Conservation (phyloP, 2,329 filamentous ascomycete genomes). For the Fusarium solani-melongenae region DNA sequence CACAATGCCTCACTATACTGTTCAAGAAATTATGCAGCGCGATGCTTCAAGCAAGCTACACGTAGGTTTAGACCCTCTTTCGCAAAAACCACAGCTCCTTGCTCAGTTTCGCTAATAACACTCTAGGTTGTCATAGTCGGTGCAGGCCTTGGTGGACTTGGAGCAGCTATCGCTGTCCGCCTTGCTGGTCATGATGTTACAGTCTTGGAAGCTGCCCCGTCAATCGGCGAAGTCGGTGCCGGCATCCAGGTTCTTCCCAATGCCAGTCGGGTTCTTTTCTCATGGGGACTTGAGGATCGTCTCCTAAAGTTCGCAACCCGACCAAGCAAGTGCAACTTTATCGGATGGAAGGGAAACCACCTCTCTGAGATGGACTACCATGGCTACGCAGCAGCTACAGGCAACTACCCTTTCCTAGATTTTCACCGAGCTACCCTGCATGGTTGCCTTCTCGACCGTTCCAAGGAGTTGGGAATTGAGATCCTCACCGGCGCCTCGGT, state of each 20-base stretch:
- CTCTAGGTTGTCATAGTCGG: conserved; percentile 36
- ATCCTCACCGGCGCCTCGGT: conserved; percentile 42
- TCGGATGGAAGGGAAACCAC: conserved; percentile 40
- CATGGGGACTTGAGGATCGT: conserved; percentile 37
- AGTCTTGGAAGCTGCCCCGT: conserved; percentile 37
- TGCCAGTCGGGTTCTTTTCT: conserved; percentile 34
- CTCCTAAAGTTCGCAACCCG: conserved; percentile 33
- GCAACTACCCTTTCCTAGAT: conserved; percentile 55
- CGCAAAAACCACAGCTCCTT: background rate
- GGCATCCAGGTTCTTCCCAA: conserved; percentile 44
- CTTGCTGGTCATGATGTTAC: conserved; percentile 42
- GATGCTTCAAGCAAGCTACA: conserved; percentile 21
- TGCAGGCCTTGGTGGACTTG: conserved; percentile 42
- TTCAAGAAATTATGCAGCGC: conserved; percentile 24
- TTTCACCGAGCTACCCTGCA: conserved; percentile 63
- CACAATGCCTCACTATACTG: background rate
- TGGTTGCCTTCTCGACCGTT: conserved; percentile 53
- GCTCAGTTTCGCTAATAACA: background rate
- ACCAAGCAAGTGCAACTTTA: conserved; percentile 41
- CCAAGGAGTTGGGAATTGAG: conserved; percentile 52
- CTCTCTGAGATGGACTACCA: conserved; percentile 41
- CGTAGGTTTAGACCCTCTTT: conserved; percentile 3
- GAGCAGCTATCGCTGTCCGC: conserved; percentile 37
- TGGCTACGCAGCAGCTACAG: conserved; percentile 30
- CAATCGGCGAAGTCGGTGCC: conserved; percentile 42